Conservation (phyloP, 1,139 yeast species). For the Suhomyces taliae region DNA sequence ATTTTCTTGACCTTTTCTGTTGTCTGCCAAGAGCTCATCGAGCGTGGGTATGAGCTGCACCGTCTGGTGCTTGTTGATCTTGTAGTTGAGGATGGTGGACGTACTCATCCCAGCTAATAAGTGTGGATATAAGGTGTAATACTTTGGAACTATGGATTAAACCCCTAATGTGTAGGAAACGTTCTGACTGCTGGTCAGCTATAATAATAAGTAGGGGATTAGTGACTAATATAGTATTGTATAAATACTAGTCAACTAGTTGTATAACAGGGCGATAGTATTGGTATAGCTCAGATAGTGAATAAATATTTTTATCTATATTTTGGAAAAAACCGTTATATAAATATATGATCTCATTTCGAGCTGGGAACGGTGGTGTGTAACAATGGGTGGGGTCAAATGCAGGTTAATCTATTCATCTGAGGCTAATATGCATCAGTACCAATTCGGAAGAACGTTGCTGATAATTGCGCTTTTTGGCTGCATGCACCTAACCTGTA, state of each 20-base stretch:
- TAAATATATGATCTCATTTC: constrained; percentile 2
- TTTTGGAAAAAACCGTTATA: not conserved
- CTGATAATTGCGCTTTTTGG: not conserved
- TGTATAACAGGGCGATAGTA: no score
- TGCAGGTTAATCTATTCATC: constrained; percentile 1
- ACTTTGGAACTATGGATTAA: no score
- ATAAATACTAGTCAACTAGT: no score
- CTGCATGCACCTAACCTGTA: not conserved
- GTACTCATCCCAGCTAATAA: constrained; percentile 2
- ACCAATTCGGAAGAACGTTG: not conserved
- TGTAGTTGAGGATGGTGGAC: constrained; percentile 12
- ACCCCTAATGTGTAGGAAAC: no score
- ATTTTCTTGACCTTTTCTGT: not conserved
- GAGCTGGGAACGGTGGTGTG: constrained; percentile 5
- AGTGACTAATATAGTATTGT: no score
- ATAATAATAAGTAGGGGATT: no score
- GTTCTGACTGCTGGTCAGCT: no score
- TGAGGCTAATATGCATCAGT: not conserved
- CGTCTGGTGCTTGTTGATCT: constrained; percentile 10
- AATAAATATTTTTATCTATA: no score
- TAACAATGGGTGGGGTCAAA: constrained; percentile 7
- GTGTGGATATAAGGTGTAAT: no score
- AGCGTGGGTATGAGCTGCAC: constrained; percentile 13
- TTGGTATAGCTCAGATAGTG: no score
- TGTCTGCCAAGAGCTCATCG: constrained; percentile 11